A percentile compares a stretch with the other conserved stretches of the same genome.
Evolutionary conservation across 2,329 filamentous ascomycete species (phyloP).

Genomic region (Lecanoromycetidae sp.): DNA sequence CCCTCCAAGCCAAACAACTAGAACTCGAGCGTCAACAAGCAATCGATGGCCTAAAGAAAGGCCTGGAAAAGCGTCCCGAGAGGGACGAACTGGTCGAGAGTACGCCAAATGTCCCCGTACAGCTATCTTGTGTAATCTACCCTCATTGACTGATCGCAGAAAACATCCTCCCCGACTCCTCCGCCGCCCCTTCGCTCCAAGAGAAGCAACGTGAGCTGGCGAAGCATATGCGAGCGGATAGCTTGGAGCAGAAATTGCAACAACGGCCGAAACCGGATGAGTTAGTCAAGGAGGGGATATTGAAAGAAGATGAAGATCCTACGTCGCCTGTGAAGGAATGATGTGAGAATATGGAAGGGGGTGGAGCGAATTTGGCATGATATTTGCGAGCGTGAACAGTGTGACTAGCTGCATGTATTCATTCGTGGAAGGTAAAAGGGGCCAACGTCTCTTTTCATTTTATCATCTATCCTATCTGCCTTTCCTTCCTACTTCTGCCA

Average conservation of each 20-base stretch:
- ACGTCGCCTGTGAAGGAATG: constrained; percentile 23
- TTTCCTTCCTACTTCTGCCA: too few species aligned
- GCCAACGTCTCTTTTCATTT: too few species aligned
- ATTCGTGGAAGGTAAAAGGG: too few species aligned
- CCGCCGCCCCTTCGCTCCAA: constrained; percentile 64
- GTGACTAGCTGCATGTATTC: not conserved
- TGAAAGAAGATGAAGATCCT: constrained; percentile 55
- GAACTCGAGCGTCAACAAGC: constrained; percentile 54
- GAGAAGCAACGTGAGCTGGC: constrained; percentile 75
- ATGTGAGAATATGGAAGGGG: not conserved
- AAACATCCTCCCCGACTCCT: constrained; percentile 75
- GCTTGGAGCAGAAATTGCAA: constrained; percentile 74
- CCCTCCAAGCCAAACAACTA: constrained; percentile 49
- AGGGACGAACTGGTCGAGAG: constrained; percentile 69
- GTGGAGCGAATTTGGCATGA: not conserved
- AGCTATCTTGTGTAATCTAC: not conserved
- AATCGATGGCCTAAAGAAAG: constrained; percentile 52
- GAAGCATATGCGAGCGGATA: constrained; percentile 77
- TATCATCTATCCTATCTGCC: too few species aligned
- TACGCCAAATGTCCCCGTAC: constrained; percentile 30
- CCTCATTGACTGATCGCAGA: constrained; percentile 35
- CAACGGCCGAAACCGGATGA: constrained; percentile 64
- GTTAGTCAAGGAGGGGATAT: constrained; percentile 66
- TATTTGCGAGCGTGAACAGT: not conserved
- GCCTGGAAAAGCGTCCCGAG: constrained; percentile 51